Evolutionary conservation across 306 rosid species (phyloP), one percentile per base, ranked within the genome.

Genomic region (Corylus heterophylla): DNA sequence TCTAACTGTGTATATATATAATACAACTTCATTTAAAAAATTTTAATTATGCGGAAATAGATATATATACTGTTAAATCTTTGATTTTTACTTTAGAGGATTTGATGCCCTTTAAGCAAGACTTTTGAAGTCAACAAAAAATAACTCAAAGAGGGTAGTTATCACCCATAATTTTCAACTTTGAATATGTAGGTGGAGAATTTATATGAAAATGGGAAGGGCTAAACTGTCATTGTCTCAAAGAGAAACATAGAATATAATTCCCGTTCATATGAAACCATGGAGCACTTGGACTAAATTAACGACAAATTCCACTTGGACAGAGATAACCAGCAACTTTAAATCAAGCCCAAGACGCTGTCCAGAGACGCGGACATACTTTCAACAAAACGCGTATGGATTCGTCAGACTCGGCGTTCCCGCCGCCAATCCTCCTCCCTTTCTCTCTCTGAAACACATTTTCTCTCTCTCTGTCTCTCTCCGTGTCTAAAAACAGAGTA

Each of bases 381-480:
- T 78, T 51, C 64, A 10, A 78, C 51, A 64, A 76, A 76, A 76
- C 86, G 86, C 85, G 86, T 73, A n/a, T 42, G 20, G 17, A 8
- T 77, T 31, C 18, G 10, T 66, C 86, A 8, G 69, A 27, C 80
- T 69, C 76, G 72, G n/a, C 56, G 29, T 86, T 88, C 91, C 89
- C 89, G 88, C 90, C 85, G 80, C 80, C 85, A 37, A 39, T 49
- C 76, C 75, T 25, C 17, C 54, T 47, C 68, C 45, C 48, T 88
- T 75, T 59, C 76, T 88, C 74, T 48, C 49, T 22, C 16, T 0
- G 2, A 55, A 2, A 45, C 73, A 9, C 54, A 3, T n/a, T n/a
- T 42, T 51, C 7, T 39, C 18, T 79, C 18, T 79, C 67, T 75
- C 45, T 69, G 74, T 69, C 61, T 44, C 55, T 55, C 69, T 79